Base-by-base conservation (phyloP, 2,329 filamentous ascomycete species). In the Ophiostoma ulmi region DNA sequence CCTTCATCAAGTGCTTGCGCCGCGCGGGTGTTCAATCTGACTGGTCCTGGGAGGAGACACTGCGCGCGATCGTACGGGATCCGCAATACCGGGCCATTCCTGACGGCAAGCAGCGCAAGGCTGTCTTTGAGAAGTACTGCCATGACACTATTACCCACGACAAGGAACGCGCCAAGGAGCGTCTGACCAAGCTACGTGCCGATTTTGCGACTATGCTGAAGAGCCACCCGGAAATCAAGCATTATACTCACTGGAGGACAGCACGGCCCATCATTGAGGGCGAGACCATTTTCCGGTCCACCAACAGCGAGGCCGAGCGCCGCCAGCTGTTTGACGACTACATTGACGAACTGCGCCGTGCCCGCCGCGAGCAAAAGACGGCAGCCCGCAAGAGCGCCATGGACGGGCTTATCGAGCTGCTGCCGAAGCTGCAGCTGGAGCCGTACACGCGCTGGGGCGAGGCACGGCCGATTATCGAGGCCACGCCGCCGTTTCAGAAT, bases 151-250 rank as follows among this genome's bases (percentile, higher is more conserved):
- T 95, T 75, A 85, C 91, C 75, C 92, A 97, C 82, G 95, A 99
- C 82, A 95, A 96, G 83, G 93, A 96, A 80, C 91, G 91, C 75
- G 94, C 94, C 78, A 94, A 97, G 80, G 94, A 98, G 81, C 90
- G 95, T 78, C 86, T 97, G 79, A 86, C 92, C 76, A 98, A 97
- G 83, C 86, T 98, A 77, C 92, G 93, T 77, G 86, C 91, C 80
- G 95, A 98, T 83, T 99, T 99, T 80, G 91, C 91, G 75, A 94
- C 90, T 70, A 99, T 99, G 95, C 86, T 99, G 75, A 93, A 91
- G 81, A 94, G 93, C 75, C 94, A 99, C 79, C 93, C 94, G 73
- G 95, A 99, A 80, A 98, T 99, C 80, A 95, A 94, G 80, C 89
- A 97, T 79, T 97, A 96, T 80, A 97, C 94, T 61, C 91, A 93